Evolutionary conservation across 176 grass and related monocot genomes (phyloP).

Genomic region (Oryza coarctata): DNA sequence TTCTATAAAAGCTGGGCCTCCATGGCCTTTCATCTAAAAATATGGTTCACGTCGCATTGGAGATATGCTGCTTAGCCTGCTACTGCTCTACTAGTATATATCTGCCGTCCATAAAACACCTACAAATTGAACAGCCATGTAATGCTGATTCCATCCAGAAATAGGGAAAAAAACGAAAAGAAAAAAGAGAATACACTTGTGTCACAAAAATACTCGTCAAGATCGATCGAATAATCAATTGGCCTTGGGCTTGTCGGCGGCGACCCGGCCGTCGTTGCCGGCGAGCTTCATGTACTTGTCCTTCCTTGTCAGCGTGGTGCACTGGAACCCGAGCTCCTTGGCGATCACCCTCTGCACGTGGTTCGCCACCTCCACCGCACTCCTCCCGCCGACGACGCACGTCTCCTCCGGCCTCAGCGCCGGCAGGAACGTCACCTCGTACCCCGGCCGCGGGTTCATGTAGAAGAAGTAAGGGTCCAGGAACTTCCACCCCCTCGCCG

Average conservation of each 20-base stretch:
- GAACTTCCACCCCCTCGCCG: constrained; percentile 63
- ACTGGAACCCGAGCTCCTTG: constrained; percentile 50
- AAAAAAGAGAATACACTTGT: too few species aligned
- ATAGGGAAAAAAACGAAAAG: too few species aligned
- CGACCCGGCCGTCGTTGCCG: constrained; percentile 52
- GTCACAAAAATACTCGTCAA: too few species aligned
- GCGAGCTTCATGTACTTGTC: constrained; percentile 86
- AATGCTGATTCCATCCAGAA: too few species aligned
- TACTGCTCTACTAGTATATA: too few species aligned
- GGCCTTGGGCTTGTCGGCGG: background rate
- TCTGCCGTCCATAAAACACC: too few species aligned
- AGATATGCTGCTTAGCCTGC: too few species aligned
- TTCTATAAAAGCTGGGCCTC: too few species aligned
- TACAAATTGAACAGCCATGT: too few species aligned
- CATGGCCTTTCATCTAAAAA: too few species aligned
- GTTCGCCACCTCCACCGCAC: constrained; percentile 68
- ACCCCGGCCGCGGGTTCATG: constrained; percentile 76
- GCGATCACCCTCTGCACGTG: constrained; percentile 66
- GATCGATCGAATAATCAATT: background rate
- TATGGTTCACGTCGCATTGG: too few species aligned
- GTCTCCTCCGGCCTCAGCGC: constrained; percentile 56
- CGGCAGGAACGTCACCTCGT: constrained; percentile 67
- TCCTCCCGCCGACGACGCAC: constrained; percentile 36
- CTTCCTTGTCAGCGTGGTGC: constrained; percentile 61
- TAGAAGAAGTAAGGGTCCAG: constrained; percentile 82